A percentile compares a stretch with the other conserved stretches of the same genome.
Conservation (phyloP, 2,329 filamentous ascomycete genomes). For the Fusarium annulatum region DNA sequence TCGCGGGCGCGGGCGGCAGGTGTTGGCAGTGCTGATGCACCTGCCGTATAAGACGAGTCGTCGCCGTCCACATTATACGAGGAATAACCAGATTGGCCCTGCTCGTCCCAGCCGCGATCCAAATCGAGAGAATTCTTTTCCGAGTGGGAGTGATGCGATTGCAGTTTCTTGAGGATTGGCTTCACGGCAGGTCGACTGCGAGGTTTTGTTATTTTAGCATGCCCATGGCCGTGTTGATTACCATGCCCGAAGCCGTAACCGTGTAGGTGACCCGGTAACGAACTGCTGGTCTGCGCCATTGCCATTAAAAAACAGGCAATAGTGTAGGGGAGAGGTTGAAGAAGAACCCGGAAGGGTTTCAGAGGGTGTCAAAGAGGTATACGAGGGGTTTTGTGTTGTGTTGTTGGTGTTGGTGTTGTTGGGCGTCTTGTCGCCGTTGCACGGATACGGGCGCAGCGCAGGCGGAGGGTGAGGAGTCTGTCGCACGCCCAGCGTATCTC, state of each 20-base stretch:
- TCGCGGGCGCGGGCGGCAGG: slow-evolving; percentile 49
- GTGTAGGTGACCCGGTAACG: slow-evolving; percentile 39
- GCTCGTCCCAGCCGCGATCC: slow-evolving; percentile 69
- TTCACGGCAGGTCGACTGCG: slow-evolving; percentile 64
- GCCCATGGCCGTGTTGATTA: slow-evolving; percentile 18
- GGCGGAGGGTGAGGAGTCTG: slow-evolving; percentile 35
- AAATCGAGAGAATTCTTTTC: slow-evolving; percentile 73
- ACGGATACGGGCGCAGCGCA: slow-evolving; percentile 43
- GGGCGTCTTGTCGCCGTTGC: slow-evolving; percentile 36
- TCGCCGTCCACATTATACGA: slow-evolving; percentile 45
- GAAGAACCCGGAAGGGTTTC: neutral
- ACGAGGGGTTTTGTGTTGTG: slow-evolving; percentile 31
- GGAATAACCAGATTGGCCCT: slow-evolving; percentile 50
- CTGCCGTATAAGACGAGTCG: slow-evolving; percentile 40
- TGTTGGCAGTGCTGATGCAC: slow-evolving; percentile 38
- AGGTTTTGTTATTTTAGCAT: slow-evolving; percentile 56
- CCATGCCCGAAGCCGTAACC: slow-evolving; percentile 37
- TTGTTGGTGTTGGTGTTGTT: slow-evolving; percentile 16
- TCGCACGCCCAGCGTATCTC: slow-evolving; percentile 45
- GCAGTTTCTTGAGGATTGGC: slow-evolving; percentile 71
- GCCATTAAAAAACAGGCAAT: slow-evolving; percentile 24
- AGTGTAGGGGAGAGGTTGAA: slow-evolving; percentile 2
- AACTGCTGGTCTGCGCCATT: slow-evolving; percentile 44
- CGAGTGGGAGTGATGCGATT: slow-evolving; percentile 60
- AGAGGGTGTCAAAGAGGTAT: neutral